Conservation (phyloP, 2,329 filamentous ascomycete species). For the Coniosporium tulheliwenetii region DNA sequence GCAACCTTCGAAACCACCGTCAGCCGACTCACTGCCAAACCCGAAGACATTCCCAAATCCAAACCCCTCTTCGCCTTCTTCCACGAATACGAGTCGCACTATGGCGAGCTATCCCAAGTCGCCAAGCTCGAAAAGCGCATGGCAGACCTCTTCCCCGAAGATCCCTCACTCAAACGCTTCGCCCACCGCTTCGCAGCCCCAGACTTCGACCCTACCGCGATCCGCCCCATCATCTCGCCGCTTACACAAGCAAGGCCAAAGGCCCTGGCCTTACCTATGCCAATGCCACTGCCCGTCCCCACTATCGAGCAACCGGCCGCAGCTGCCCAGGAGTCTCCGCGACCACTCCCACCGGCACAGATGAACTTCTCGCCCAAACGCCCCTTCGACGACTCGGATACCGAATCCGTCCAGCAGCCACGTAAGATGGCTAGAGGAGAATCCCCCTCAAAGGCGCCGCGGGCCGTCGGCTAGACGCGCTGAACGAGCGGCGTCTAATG, state of each 20-base stretch:
- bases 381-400: conserved; percentile 52
- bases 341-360: conserved; percentile 13
- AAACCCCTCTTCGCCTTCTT: conserved; percentile 83
- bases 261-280: conserved; percentile 3
- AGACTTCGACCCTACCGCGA: conserved; percentile 65
- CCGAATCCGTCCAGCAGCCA: conserved; percentile 44
- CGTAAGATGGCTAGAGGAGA: conserved; percentile 81
- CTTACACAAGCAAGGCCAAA: conserved; percentile 52
- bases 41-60: conserved; percentile 57
- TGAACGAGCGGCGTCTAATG: conserved; percentile 34
- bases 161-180: conserved; percentile 63
- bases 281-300: neutral
- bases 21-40: conserved; percentile 62
- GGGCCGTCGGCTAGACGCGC: conserved; percentile 65
- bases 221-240: conserved; percentile 74
- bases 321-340: conserved; percentile 10
- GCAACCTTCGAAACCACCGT: conserved; percentile 94
- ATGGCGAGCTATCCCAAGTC: conserved; percentile 83
- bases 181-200: conserved; percentile 56
- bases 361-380: conserved; percentile 29
- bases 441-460: conserved; percentile 88
- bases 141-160: conserved; percentile 82
- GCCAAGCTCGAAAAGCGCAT: conserved; percentile 84
- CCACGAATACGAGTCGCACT: conserved; percentile 88
- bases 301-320: neutral